Conservation (phyloP, 2,329 filamentous ascomycete genomes). For the Colletotrichum sp. region DNA sequence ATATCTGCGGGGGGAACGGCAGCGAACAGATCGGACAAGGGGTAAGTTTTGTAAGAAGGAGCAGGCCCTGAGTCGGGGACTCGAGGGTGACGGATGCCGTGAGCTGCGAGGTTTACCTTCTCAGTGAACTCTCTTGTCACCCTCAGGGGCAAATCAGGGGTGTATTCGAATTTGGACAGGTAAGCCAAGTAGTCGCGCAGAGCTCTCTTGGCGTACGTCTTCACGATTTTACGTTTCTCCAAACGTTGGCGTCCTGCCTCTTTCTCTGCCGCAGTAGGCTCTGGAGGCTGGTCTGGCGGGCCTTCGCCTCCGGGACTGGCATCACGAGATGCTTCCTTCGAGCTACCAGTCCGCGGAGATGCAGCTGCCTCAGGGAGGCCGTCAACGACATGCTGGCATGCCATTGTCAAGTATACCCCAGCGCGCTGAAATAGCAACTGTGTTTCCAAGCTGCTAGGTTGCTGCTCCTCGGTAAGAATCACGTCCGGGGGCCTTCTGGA, state of each 20-base stretch:
- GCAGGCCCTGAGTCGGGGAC: constrained; percentile 7
- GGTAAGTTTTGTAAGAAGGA: constrained; percentile 44
- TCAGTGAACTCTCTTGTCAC: constrained; percentile 61
- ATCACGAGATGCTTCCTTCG: neutral
- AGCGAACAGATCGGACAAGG: constrained; percentile 71
- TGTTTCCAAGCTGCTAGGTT: constrained; percentile 76
- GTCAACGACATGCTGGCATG: constrained; percentile 67
- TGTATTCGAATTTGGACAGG: constrained; percentile 78
- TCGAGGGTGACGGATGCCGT: constrained; percentile 48
- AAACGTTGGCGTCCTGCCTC: constrained; percentile 38
- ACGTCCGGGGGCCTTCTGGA: constrained; percentile 36
- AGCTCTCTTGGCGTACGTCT: constrained; percentile 76
- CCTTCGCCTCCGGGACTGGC: neutral
- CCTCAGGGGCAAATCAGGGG: constrained; percentile 69
- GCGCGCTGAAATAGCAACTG: constrained; percentile 81
- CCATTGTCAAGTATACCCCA: constrained; percentile 73
- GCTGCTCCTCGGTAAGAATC: constrained; percentile 48
- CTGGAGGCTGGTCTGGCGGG: neutral
- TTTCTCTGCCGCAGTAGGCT: constrained; percentile 46
- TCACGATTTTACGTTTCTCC: constrained; percentile 71
- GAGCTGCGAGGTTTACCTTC: constrained; percentile 62
- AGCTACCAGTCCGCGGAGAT: neutral
- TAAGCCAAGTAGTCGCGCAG: constrained; percentile 77
- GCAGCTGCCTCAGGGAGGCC: constrained; percentile 45
- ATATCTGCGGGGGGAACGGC: constrained; percentile 69